A percentile compares a stretch with the other conserved stretches of the same genome.
These are phyloP conservation scores for Reticulascus tulasneorum DNA, from an alignment of 2,329 filamentous ascomycete species.

Conservation along the genomic window DNA sequence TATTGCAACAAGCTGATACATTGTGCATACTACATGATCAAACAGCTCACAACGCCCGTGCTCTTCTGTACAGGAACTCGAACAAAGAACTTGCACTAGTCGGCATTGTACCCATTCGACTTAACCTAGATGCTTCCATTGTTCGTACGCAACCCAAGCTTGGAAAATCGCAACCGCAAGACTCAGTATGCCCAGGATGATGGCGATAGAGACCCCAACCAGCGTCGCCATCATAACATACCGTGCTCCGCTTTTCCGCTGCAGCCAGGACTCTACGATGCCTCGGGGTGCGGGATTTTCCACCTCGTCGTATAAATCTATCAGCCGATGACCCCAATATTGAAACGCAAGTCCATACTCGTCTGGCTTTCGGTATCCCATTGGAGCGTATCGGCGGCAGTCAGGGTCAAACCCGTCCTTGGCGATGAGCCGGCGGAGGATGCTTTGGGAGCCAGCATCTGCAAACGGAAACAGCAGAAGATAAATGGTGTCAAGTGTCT, in stretches of 20 bases:
- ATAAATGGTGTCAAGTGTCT: neutral
- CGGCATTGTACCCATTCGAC: no score
- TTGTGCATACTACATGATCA: no score
- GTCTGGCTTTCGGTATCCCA: neutral
- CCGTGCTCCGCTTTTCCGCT: neutral
- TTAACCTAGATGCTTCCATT: neutral
- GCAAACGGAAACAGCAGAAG: neutral
- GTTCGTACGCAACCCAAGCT: neutral
- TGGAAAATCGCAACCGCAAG: neutral
- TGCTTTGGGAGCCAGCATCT: neutral
- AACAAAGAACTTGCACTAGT: no score
- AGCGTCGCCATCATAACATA: neutral
- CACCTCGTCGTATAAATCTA: neutral
- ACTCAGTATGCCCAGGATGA: neutral
- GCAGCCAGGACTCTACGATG: neutral
- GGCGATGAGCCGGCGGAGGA: no score
- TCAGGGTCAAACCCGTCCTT: slow-evolving; percentile 2
- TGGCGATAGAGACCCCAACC: neutral
- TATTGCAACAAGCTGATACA: no score
- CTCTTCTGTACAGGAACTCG: no score
- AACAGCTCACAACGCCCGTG: no score
- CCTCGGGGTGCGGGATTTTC: neutral
- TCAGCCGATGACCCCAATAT: neutral
- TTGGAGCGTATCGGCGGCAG: neutral
- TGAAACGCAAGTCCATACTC: neutral